Evolutionary conservation across 805 yeast genomes (phyloP).

Genomic region (Lachancea thermotolerans): DNA sequence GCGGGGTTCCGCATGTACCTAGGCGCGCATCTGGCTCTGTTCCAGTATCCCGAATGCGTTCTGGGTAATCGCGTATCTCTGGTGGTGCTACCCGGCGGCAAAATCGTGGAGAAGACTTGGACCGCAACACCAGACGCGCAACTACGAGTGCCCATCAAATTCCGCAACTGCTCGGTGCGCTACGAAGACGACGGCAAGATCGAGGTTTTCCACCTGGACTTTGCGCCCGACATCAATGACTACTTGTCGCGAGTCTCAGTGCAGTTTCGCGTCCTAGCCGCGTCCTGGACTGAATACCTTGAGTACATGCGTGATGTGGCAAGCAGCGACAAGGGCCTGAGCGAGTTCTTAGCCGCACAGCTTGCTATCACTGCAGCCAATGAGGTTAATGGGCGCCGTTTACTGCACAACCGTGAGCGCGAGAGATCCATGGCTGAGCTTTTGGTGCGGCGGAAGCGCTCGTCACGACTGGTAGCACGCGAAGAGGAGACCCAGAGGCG

Average conservation of each 20-base stretch:
- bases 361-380: slow-evolving; percentile 19
- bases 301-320: slow-evolving; percentile 8
- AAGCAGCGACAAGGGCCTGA: slow-evolving; percentile 9
- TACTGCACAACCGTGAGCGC: slow-evolving; percentile 42
- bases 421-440: slow-evolving; percentile 58
- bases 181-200: slow-evolving; percentile 13
- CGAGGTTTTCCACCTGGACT: slow-evolving; percentile 26
- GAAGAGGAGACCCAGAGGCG: slow-evolving; percentile 48
- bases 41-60: slow-evolving; percentile 21
- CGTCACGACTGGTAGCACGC: slow-evolving; percentile 65
- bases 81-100: slow-evolving; percentile 24
- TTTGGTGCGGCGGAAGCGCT: slow-evolving; percentile 63
- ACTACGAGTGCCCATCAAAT: slow-evolving; percentile 22
- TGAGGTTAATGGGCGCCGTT: slow-evolving; percentile 22
- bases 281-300: slow-evolving; percentile 24
- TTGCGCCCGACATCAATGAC: slow-evolving; percentile 26
- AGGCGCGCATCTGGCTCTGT: slow-evolving; percentile 22
- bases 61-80: slow-evolving; percentile 13
- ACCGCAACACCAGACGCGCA: slow-evolving; percentile 6
- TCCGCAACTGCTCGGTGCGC: slow-evolving; percentile 25
- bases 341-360: slow-evolving; percentile 12
- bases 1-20: slow-evolving; percentile 26
- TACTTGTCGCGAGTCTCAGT: slow-evolving; percentile 21
- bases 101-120: slow-evolving; percentile 14
- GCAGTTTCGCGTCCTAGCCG: slow-evolving; percentile 19